Evolutionary conservation across 352 stramenopile genomes (phyloP).

Genomic region (Phytopythium oedochilum): DNA sequence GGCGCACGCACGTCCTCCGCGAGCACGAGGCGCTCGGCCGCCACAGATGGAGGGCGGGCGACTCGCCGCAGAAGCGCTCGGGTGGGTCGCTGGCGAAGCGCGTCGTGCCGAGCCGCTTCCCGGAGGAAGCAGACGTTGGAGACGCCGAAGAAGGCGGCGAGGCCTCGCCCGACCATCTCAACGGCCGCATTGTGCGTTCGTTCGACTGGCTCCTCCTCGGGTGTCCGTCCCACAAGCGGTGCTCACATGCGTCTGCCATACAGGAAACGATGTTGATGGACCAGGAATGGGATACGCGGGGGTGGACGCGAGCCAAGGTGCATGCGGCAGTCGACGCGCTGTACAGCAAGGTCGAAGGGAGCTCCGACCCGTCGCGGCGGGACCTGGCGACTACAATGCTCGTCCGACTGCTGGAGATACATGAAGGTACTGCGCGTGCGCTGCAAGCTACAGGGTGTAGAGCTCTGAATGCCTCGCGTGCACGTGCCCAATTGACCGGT

Average conservation of each 20-base stretch:
- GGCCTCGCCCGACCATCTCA: constrained; percentile 18
- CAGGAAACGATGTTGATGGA: constrained; percentile 76
- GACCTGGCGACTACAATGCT: constrained; percentile 69
- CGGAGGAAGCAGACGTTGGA: constrained; percentile 27
- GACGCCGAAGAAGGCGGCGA: constrained; percentile 26
- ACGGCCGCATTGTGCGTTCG: constrained; percentile 54
- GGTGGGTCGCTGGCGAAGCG: constrained; percentile 20
- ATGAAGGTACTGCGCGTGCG: constrained; percentile 31
- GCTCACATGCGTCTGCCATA: not conserved
- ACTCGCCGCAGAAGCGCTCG: constrained; percentile 1
- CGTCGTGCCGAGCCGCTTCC: constrained; percentile 50
- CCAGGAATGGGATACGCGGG: constrained; percentile 75
- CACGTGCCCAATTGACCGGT: too few relatives aligned
- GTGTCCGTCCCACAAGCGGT: too few relatives aligned
- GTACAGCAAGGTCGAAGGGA: constrained; percentile 60
- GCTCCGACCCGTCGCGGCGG: constrained; percentile 30
- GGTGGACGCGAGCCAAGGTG: constrained; percentile 60
- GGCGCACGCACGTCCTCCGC: constrained; percentile 46
- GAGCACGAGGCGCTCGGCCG: constrained; percentile 34
- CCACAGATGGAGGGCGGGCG: constrained; percentile 12
- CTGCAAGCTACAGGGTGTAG: too few relatives aligned
- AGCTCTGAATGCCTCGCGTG: not conserved
- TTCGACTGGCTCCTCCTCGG: too few relatives aligned
- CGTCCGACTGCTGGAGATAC: constrained; percentile 52
- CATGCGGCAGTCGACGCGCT: constrained; percentile 55